These are phyloP conservation scores for Rhodamnia rubescens DNA, from an alignment of 345 rosid species.

Conservation along the genomic window DNA sequence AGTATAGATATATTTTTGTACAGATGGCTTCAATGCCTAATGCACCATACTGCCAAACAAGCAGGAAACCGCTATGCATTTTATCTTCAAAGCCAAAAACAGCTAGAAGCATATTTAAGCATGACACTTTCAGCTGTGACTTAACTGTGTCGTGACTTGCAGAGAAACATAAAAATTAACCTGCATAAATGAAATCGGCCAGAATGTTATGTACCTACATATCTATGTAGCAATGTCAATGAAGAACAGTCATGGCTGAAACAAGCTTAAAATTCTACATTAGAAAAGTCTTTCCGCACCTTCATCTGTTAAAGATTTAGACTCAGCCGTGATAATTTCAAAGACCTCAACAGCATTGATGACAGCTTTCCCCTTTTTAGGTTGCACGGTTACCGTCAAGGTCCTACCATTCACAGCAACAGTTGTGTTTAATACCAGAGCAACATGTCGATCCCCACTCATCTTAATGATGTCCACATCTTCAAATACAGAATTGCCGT, in stretches of 20 bases:
- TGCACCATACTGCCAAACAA: neutral
- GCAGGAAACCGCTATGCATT: neutral
- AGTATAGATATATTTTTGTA: neutral
- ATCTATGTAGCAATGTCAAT: neutral
- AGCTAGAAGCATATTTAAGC: neutral
- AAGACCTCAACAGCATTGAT: constrained; percentile 89
- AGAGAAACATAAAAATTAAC: neutral
- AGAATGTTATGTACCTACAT: neutral
- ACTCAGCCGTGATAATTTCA: constrained; percentile 64
- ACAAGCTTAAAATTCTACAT: neutral
- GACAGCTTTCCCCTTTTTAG: constrained; percentile 62
- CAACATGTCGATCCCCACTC: constrained; percentile 56
- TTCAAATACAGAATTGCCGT: constrained; percentile 42
- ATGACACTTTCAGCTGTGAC: neutral
- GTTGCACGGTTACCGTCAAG: constrained; percentile 55
- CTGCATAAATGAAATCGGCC: neutral
- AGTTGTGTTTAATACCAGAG: constrained; percentile 78
- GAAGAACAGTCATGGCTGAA: neutral
- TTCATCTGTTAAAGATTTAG: constrained; percentile 65
- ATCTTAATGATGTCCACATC: constrained; percentile 55
- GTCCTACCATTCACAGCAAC: constrained; percentile 74
- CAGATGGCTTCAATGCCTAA: neutral
- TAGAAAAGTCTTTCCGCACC: constrained; percentile 23
- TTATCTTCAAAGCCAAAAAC: neutral
- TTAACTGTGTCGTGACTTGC: neutral